Evolutionary conservation across 768 basidiomycete species (phyloP), one percentile per base, ranked within the genome.

Genomic region (Tulasnella sp.): DNA sequence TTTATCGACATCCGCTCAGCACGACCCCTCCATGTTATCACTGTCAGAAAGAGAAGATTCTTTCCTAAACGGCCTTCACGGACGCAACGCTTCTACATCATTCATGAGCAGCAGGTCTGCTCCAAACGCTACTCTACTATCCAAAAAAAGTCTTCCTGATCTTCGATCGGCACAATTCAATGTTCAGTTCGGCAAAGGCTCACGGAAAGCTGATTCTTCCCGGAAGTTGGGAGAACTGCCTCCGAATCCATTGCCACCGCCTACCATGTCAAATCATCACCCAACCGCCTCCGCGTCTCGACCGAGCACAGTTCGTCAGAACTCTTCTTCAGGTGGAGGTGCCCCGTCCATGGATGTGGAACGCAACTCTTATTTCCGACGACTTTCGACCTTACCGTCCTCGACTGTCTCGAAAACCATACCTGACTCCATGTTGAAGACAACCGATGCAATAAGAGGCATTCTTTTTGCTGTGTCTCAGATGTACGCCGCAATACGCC

Each of bases 401-500:
- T 74, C 76, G 28, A 67, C 71, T 6, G 72, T 78, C 28, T 72
- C 78, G 16, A 76, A 74, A 57, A 71, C 78, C 16, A 74, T 95
- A 7, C 86, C 92, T 0, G 67, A 72, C 13, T 67, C 82, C 12
- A 69, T 98, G 6, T 66, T 79, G 19, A 71, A 70, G 34, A 70
- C 93, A 37, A 73, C 90, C 37, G 90, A 98, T 60, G 81, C 83
- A n/a, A 81, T 88, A 40, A 81, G 95, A 24, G 90, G 86, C 20
- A 80, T 98, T 51, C 73, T 96, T 33, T 98, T 95, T 62, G 83
- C 89, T 2, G 72, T 90, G 56, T 87, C 86, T 35, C 92, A 96
- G 65, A 76, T 96, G 37, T 84, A 93, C 62, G 79, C 90, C 58
- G 79, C 87, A 0, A 69, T 99, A 37, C 80, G 86, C 45, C 86